Percentiles rank a stretch among this genome's conserved stretches.
Evolutionary conservation across 371 early-diverging fungal genomes (phyloP).

Genomic region (Apophysomyces variabilis): DNA sequence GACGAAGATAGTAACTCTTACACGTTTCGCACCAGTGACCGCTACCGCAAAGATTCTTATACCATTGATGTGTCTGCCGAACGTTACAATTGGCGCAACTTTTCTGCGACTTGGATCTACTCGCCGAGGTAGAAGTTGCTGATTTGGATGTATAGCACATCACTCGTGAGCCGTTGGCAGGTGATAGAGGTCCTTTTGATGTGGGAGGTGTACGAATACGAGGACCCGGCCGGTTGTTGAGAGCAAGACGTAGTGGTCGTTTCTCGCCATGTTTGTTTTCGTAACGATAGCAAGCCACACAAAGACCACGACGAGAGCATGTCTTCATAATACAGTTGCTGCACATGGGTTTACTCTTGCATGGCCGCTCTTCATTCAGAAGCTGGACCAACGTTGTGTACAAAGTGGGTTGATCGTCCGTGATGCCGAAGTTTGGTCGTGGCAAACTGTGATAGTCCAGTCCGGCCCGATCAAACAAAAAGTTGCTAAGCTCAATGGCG

Average conservation of each 20-base stretch:
- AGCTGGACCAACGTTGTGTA: slow-evolving; percentile 37
- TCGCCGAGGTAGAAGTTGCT: not conserved
- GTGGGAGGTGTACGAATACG: slow-evolving; percentile 10
- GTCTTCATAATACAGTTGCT: slow-evolving; percentile 48
- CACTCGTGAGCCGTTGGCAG: not conserved
- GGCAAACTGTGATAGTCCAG: slow-evolving; percentile 37
- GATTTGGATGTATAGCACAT: slow-evolving; percentile 3
- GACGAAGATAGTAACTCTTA: slow-evolving; percentile 51
- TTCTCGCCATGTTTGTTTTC: slow-evolving; percentile 48
- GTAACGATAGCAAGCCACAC: slow-evolving; percentile 55
- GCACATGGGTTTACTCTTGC: slow-evolving; percentile 47
- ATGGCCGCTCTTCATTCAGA: slow-evolving; percentile 39
- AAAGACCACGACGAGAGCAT: slow-evolving; percentile 46
- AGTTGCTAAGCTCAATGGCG: slow-evolving; percentile 38
- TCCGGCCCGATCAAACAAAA: slow-evolving; percentile 43
- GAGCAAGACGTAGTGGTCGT: slow-evolving; percentile 44
- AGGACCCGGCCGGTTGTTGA: slow-evolving; percentile 42
- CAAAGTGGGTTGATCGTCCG: slow-evolving; percentile 25
- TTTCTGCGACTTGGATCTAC: slow-evolving; percentile 18
- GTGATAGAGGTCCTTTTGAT: not conserved
- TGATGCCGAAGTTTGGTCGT: slow-evolving; percentile 23
- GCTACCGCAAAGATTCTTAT: slow-evolving; percentile 47
- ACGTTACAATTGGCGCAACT: slow-evolving; percentile 50
- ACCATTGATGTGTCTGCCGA: slow-evolving; percentile 55
- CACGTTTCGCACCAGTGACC: slow-evolving; percentile 59